These are phyloP conservation scores for Beauveria caledonica DNA, from an alignment of 2,329 filamentous ascomycete species.

Conservation along the genomic window DNA sequence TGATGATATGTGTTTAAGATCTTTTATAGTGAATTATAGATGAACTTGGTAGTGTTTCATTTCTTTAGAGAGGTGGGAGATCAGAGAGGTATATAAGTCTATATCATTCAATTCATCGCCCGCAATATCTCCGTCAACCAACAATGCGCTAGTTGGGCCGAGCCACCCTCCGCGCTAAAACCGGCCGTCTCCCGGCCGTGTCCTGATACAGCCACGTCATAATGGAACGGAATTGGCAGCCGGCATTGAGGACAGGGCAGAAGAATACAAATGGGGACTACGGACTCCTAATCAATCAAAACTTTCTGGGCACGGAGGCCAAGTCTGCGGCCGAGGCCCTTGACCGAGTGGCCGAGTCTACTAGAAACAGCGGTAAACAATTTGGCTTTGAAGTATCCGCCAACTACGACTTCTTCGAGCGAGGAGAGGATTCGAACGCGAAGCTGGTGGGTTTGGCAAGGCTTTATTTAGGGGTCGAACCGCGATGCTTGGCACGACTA, in stretches of 20 bases:
- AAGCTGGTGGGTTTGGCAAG: not conserved
- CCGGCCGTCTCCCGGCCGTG: not conserved
- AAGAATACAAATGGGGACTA: not conserved
- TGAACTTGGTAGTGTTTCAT: not conserved
- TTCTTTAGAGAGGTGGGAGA: not conserved
- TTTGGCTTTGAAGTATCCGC: not conserved
- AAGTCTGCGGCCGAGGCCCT: not conserved
- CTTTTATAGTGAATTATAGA: too few relatives aligned
- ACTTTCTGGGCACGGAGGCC: not conserved
- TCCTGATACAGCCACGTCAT: not conserved
- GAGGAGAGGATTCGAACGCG: not conserved
- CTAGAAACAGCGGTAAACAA: not conserved
- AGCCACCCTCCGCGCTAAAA: not conserved
- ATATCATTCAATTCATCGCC: not conserved
- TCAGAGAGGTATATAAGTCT: not conserved
- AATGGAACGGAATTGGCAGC: not conserved
- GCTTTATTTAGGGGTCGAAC: not conserved
- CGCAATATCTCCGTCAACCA: not conserved
- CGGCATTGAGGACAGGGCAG: conserved; percentile 1
- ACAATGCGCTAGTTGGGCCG: not conserved
- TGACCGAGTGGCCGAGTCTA: not conserved
- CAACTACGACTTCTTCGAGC: not conserved
- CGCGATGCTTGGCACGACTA: not conserved
- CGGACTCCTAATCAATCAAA: too few relatives aligned
- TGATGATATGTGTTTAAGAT: too few relatives aligned